Base-by-base conservation (phyloP, 805 yeast species). In the Metschnikowia cerradonensis region DNA sequence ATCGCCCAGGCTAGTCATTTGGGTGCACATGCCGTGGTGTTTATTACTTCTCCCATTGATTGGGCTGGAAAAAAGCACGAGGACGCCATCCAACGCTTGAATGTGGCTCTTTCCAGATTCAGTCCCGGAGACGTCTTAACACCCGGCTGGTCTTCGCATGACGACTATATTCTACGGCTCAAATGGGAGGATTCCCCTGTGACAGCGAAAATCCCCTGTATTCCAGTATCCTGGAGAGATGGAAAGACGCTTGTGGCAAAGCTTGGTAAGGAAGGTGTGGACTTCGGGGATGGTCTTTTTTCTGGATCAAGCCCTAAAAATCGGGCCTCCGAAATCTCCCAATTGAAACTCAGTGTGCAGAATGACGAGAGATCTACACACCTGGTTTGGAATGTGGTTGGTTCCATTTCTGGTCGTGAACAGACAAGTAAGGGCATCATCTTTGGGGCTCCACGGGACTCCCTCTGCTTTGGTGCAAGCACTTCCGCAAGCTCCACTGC, bases 361-460 rank as follows among this genome's bases (percentile, higher is more conserved):
- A 78, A 82, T 7, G 71, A 73, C 1, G 68, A 73, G 51, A 64
- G 82, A 61, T 70, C 78, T 38, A 67, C 78, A 3, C 96, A 92
- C 55, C 79, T 81, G 17, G 72, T 86, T 3, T 83, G 94, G 88
- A 88, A 90, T 61, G 81, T 91, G 1, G 63, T 89, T 26, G 96
- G 92, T 1, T 79, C 84, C 41, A 81, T 91, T 20, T 76, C 78
- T 33, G 97, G 97, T 11, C 71, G 83, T 43, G 97, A 92, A 62
- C 96, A 89, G 67, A 71, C 74, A 19, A 88, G 81, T 19, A 78
- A 81, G 56, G 89, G 88, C 0, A 68, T 92, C 4, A 73, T 91
- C 2, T 80, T 92, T 50, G 96, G 96, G 0, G 90, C 97, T 0
- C 79, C 86, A 4, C 73, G 97, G 57, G 97, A 90, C 62, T 73